Percentiles rank a stretch among this genome's conserved stretches.
Conservation (phyloP, 2,329 filamentous ascomycete species). For the Fusarium continuum region DNA sequence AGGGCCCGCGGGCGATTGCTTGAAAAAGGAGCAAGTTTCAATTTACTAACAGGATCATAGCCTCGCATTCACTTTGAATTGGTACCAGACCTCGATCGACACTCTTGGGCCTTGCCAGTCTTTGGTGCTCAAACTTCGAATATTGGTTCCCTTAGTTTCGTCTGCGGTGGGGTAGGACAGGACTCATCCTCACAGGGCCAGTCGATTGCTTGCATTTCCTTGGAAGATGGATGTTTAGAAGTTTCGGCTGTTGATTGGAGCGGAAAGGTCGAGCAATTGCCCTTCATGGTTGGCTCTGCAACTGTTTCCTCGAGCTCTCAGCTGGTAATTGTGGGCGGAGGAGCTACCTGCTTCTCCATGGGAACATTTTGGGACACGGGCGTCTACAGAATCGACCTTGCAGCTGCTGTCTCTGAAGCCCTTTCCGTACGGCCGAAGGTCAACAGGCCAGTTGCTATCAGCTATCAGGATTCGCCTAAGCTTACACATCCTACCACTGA, state of each 20-base stretch:
- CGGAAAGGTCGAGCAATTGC: constrained; percentile 45
- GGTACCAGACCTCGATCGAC: constrained; percentile 1
- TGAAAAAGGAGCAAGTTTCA: not conserved
- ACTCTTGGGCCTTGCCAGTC: constrained; percentile 36
- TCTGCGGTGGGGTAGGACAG: constrained; percentile 49
- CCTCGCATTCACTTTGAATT: constrained; percentile 42
- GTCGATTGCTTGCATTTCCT: constrained; percentile 35
- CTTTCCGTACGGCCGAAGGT: not conserved
- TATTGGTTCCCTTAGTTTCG: constrained; percentile 29
- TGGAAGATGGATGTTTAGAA: constrained; percentile 43
- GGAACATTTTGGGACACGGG: constrained; percentile 83
- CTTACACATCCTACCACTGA: constrained; percentile 29
- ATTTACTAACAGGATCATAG: constrained; percentile 27
- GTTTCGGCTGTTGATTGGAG: constrained; percentile 1
- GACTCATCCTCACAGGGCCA: constrained; percentile 43
- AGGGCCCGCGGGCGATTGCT: not conserved
- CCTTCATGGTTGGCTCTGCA: constrained; percentile 77
- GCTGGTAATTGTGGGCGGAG: constrained; percentile 77
- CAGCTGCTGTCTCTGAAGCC: not conserved
- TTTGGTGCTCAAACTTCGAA: constrained; percentile 47
- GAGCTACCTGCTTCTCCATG: constrained; percentile 90
- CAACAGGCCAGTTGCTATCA: constrained; percentile 6
- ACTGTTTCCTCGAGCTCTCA: constrained; percentile 58
- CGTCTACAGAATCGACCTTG: constrained; percentile 55
- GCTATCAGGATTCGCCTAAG: constrained; percentile 44